Evolutionary conservation across 495 filamentous ascomycete species (phyloP), one percentile per base, ranked within the genome.

Genomic region (Saxophila tyrrhenica): DNA sequence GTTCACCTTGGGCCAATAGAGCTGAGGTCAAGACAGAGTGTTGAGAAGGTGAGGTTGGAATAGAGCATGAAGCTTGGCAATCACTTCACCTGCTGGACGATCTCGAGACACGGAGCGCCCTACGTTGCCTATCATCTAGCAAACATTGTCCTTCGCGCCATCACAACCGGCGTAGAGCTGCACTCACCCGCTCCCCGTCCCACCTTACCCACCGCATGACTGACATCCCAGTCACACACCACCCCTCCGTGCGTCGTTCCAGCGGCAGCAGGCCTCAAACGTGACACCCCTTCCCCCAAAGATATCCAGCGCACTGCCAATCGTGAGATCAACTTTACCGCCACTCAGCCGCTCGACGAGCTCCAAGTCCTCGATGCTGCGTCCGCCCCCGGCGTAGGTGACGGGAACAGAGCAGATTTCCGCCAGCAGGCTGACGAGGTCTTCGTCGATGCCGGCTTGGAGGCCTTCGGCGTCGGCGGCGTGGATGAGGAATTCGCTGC

Each of bases 391-490:
- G 25, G 92, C 92, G 72, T 98, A 98, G 1, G 92, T 98, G 3
- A 96, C 84, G 10, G 92, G 94, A 45, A 92, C 89, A 10, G 73
- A 80, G 61, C 88, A 92, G 87, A 90, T 97, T 58, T 81, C 69
- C 1, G 87, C 84, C 46, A 98, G 70, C 51, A 72, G 79, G 51
- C 75, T 69, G 0, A 98, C 89, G 1, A 98, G 72, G 48, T 84
- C 76, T 62, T 91, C 84, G 60, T 98, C 94, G 48, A 98, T 84
- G 24, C 92, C 92, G 48, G 75, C 74, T 65, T 96, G 94, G 46
- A 97, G 72, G 9, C 92, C 92, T 65, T 97, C 92, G 51, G 91
- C 89, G 65, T 98, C 92, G n/a, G 94, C 92, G n/a, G 92, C 92
- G 63, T 98, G 94, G 62, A 98, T 87, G 47, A 98, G 74, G 67